Base-by-base conservation (phyloP, 148 eudicot species). In the Beta vulgaris region DNA sequence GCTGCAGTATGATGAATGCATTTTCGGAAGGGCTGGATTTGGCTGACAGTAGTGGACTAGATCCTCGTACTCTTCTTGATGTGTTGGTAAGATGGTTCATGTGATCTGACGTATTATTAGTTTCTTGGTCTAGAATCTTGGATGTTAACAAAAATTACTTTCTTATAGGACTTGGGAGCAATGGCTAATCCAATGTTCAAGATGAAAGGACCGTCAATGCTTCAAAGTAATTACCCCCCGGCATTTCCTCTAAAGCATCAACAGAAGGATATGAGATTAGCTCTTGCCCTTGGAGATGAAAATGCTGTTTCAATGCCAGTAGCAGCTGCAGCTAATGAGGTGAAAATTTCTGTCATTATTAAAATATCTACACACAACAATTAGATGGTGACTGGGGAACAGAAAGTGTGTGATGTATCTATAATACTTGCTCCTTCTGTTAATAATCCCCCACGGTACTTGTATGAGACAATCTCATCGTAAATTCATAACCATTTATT, bases 261-360 rank as follows among this genome's bases (percentile, higher is more conserved):
- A 81, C 99, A 96, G 82, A 96, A 96, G 71, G 99, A 96, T 73
- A 96, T 96, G 99, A 87, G 99, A 77, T 78, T 96, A 87, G 99
- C 99, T 55, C 88, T 96, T 73, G 91, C 98, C 57, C 99, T 96
- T 23, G 99, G 94, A 44, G 99, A 96, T 79, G 92, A 87, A 73
- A 89, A 84, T 67, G 88, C 96, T 7, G 91, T 94, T 40, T 79
- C 98, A 51, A 90, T 94, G 98, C 98, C 98, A 21, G 88, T 91
- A 44, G 97, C 99, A 53, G 99, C 99, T 79, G 98, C 94, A 23
- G 89, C 98, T 58, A 96, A 96, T 75, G 99, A 96, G 95, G 99
- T 94, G 75, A 39, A 15, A n/a, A 71, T 68, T 36, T 10, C 12
- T 34, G 23, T 63, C 35, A 19, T n/a, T 58, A 58, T 58, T 28